Base-by-base conservation (phyloP, 345 rosid species). In the Euclidium syriacum region DNA sequence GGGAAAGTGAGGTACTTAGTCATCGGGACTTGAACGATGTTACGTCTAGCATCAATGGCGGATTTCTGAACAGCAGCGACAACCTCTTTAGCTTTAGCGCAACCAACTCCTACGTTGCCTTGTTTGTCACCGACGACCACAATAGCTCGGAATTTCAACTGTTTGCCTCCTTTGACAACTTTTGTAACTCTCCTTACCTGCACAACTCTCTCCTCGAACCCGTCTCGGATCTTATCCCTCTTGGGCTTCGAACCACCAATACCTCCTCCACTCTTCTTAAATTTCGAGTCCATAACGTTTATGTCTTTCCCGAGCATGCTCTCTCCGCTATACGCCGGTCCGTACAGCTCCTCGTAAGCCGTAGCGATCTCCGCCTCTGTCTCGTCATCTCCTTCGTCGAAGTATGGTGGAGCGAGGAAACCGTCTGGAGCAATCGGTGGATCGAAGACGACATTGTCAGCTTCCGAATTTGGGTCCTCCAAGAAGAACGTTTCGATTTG, bases 111-210 rank as follows among this genome's bases (percentile, higher is more conserved):
- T 1, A 92, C 97, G 20, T 78, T 76, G 0, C 97, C 96, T 48
- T 87, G 80, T 67, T 81, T 87, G 39, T 92, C 89, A 0, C 98
- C 98, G 8, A 89, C 94, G 42, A 92, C 86, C 33, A 92, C 94
- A 73, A 87, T 68, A 0, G 81, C 94, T 72, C 98, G 77, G 29
- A 86, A 92, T 40, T 84, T 83, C 79, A 89, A 46, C 20, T 85
- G 86, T 62, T 85, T 87, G 63, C 98, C 98, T 43, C 95, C 98
- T 79, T 92, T 85, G 12, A 87, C 94, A 59, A 86, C 96, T 67
- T 87, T 92, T 19, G 91, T 83, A 25, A 89, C 97, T 62, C 95
- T 78, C 67, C 95, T 55, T 3, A 85, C 90, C 67, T 87, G 91
- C 20, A 89, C 78, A 34, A 92, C 98, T 53, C 95, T 79, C 85